phyloP scores from a whole-genome alignment of 345 rosid genomes.

The Noccaea caerulescens region DNA sequence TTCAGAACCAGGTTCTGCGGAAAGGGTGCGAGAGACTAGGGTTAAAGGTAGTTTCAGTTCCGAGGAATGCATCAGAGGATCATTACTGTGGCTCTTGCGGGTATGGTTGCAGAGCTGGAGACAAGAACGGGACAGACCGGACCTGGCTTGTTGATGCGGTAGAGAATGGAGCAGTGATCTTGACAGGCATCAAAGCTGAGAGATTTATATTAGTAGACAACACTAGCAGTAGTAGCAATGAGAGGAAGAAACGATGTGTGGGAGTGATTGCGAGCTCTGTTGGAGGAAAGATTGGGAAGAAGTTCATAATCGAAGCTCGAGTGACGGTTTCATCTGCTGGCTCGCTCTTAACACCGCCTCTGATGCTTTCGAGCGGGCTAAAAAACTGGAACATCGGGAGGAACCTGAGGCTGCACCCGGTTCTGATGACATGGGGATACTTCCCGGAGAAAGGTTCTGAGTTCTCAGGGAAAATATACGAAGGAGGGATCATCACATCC shows the following conservation, averaged over 20 bases:
- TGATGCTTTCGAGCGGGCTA: slow-evolving; percentile 68
- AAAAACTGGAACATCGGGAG: slow-evolving; percentile 59
- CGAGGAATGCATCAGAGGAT: slow-evolving; percentile 52
- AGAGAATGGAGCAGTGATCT: slow-evolving; percentile 52
- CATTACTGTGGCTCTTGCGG: slow-evolving; percentile 65
- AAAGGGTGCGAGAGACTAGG: slow-evolving; percentile 67
- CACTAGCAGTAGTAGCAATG: slow-evolving; percentile 5
- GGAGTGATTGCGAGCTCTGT: slow-evolving; percentile 57
- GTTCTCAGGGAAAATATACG: slow-evolving; percentile 48
- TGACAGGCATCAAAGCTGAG: slow-evolving; percentile 62
- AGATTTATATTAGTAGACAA: slow-evolving; percentile 46
- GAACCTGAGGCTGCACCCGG: slow-evolving; percentile 70
- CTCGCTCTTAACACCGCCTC: slow-evolving; percentile 64
- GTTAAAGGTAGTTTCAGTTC: slow-evolving; percentile 48
- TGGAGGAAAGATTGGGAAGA: slow-evolving; percentile 46
- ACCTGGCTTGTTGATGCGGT: slow-evolving; percentile 69
- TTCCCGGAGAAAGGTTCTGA: slow-evolving; percentile 54
- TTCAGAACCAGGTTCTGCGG: slow-evolving; percentile 58
- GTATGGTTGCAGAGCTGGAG: slow-evolving; percentile 57
- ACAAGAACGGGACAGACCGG: slow-evolving; percentile 58
- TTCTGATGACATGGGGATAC: slow-evolving; percentile 69
- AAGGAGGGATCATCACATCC: slow-evolving; percentile 70
- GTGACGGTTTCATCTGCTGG: slow-evolving; percentile 72
- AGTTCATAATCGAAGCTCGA: slow-evolving; percentile 62
- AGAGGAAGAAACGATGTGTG: slow-evolving; percentile 51